A percentile compares a stretch with the other conserved stretches of the same genome.
Evolutionary conservation across 1,139 yeast species (phyloP).

Genomic region (Suhomyces ambrosiae): DNA sequence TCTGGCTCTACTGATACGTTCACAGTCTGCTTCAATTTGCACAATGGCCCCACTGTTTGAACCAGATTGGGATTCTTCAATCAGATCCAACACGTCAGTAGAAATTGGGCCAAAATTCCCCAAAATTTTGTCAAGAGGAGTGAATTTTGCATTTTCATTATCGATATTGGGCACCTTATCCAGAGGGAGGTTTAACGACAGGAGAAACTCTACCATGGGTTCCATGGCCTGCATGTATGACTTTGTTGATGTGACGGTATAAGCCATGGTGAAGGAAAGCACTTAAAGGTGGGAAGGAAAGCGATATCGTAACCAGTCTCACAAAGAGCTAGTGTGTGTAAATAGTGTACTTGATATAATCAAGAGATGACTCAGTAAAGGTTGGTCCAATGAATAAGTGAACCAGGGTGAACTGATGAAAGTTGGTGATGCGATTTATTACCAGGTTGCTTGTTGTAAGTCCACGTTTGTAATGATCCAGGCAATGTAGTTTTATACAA

Average conservation of each 20-base stretch:
- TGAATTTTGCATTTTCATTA: slow-evolving; percentile 31
- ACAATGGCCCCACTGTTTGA: slow-evolving; percentile 2
- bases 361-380: too few species aligned
- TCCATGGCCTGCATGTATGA: slow-evolving; percentile 81
- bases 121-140: slow-evolving; percentile 32
- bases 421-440: too few species aligned
- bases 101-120: slow-evolving; percentile 35
- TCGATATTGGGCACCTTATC: slow-evolving; percentile 37
- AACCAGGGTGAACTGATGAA: too few species aligned
- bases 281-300: background rate
- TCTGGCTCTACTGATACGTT: slow-evolving; percentile 28
- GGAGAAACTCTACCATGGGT: slow-evolving; percentile 55
- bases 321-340: too few species aligned
- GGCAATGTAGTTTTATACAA: too few species aligned
- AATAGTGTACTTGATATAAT: too few species aligned
- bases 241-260: slow-evolving; percentile 62
- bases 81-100: slow-evolving; percentile 34
- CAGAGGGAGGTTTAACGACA: slow-evolving; percentile 20
- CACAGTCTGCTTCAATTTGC: slow-evolving; percentile 31
- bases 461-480: too few species aligned
- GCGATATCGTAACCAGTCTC: background rate
- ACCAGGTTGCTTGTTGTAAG: too few species aligned
- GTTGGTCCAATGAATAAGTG: too few species aligned
- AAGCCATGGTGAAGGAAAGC: slow-evolving; percentile 29
- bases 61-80: slow-evolving; percentile 16